Base-by-base conservation (phyloP, 2,329 filamentous ascomycete genomes). In the Ascochyta rabiei region DNA sequence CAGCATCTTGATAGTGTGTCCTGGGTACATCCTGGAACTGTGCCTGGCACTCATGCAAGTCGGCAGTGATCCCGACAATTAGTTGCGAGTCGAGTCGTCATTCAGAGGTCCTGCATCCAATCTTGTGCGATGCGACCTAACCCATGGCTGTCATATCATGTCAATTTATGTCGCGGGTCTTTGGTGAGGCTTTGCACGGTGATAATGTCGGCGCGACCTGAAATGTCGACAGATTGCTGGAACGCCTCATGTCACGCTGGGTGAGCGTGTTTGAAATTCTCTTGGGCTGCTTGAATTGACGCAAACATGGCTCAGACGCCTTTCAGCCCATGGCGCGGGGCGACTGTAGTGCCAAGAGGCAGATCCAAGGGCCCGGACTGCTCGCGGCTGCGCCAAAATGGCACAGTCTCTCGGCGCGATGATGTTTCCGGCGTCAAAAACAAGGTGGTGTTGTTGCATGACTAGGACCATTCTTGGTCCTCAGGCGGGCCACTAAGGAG, bases 341-440 rank as follows among this genome's bases (percentile, higher is more conserved):
- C 35, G 35, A 34, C 33, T 21, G 16, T 24, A 13, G 21, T 30
- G 18, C 12, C 23, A 24, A 15, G 9, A 40, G 30, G 28, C 13
- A 34, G 34, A 37, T 26, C 26, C 19, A 23, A 16, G 30, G 28
- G 21, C 10, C 26, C 19, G 28, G 35, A 40, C 44, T 26, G 31
- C 24, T 44, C 18, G 26, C 35, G 13, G 31, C 31, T 34, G 38
- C 19, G 45, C 51, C 45, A 54, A 54, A 45, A 45, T 13, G 26
- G 39, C 33, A 12, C 19, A 35, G 2, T 16, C 10, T 4, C 26
- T 41, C 44, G 51, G 45, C 45, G 7, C 35, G 16, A 24, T 30
- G 7, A 24, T 19, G 33, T 30, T 35, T 15, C 45, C 34, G 40
- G 34, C 19, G 16, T 42, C 41, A 33, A 19, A 26, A 15, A 9